These are phyloP conservation scores for Aspergillus heteromorphus DNA, from an alignment of 495 filamentous ascomycete genomes.

Conservation along the genomic window DNA sequence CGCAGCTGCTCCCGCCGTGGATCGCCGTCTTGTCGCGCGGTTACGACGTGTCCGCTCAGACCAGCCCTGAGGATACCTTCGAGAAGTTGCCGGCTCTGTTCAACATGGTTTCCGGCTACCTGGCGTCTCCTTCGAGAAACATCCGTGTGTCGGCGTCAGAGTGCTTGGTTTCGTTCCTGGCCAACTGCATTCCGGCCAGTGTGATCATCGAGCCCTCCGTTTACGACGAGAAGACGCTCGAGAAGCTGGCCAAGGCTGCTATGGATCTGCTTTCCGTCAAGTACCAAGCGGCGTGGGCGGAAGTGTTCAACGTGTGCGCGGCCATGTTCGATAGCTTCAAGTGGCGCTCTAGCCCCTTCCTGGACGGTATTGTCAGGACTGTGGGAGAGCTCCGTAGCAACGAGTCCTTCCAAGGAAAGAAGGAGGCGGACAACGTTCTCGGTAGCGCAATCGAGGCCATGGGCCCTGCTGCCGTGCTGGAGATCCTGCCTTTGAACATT, in stretches of 20 bases:
- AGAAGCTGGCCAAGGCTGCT: slow-evolving; percentile 63
- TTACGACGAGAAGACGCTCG: slow-evolving; percentile 78
- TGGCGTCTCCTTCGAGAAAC: slow-evolving; percentile 82
- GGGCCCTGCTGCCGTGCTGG: slow-evolving; percentile 77
- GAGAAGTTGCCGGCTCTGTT: slow-evolving; percentile 80
- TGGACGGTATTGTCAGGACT: slow-evolving; percentile 64
- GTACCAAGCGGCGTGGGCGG: slow-evolving; percentile 91
- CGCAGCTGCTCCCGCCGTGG: slow-evolving; percentile 90
- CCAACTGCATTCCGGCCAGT: slow-evolving; percentile 74
- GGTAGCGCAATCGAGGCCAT: slow-evolving; percentile 80
- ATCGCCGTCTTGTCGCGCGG: slow-evolving; percentile 90
- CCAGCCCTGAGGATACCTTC: slow-evolving; percentile 81
- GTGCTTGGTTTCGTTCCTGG: slow-evolving; percentile 86
- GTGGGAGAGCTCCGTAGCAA: slow-evolving; percentile 85
- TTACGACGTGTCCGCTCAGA: slow-evolving; percentile 87
- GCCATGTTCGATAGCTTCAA: slow-evolving; percentile 80
- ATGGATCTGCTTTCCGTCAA: slow-evolving; percentile 75
- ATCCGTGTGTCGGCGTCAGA: slow-evolving; percentile 91
- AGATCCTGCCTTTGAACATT: slow-evolving; percentile 80
- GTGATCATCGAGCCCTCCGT: slow-evolving; percentile 82
- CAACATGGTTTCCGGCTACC: slow-evolving; percentile 66
- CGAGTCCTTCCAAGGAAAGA: slow-evolving; percentile 87
- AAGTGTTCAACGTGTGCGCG: slow-evolving; percentile 86
- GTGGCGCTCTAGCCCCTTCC: slow-evolving; percentile 74
- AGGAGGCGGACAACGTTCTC: slow-evolving; percentile 86